phyloP scores from a whole-genome alignment of 768 basidiomycete species.

The Calocera cornea region DNA sequence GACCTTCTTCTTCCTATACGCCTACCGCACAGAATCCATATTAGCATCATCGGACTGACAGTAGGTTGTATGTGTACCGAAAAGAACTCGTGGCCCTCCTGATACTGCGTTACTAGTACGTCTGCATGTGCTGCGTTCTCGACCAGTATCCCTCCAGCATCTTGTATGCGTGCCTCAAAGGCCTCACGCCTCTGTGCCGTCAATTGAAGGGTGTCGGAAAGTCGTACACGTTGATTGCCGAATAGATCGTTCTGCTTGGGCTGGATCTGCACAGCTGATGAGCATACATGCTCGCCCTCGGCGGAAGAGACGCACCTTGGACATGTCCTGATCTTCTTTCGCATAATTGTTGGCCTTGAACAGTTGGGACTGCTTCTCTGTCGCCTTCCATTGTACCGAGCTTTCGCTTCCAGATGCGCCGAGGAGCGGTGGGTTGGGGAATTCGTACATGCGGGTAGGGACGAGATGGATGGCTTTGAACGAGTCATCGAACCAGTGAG shows the following conservation, averaged over 20 bases:
- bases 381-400: conserved; percentile 5
- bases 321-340: conserved; percentile 22
- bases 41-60: not conserved
- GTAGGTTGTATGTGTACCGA: conserved; percentile 30
- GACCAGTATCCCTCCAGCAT: conserved; percentile 46
- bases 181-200: conserved; percentile 35
- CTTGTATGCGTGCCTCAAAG: conserved; percentile 44
- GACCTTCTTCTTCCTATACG: conserved; percentile 40
- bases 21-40: conserved; percentile 31
- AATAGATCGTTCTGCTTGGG: conserved; percentile 34
- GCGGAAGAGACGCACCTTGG: not conserved
- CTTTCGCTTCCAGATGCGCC: conserved; percentile 15
- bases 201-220: conserved; percentile 48
- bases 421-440: conserved; percentile 53
- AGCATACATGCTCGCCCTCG: not conserved
- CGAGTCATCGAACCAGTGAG: conserved; percentile 83
- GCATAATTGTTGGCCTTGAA: conserved; percentile 24
- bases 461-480: conserved; percentile 18
- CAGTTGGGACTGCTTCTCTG: conserved; percentile 20
- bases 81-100: conserved; percentile 57
- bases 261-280: not conserved
- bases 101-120: conserved; percentile 54
- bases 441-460: conserved; percentile 20
- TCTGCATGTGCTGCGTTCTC: conserved; percentile 41
- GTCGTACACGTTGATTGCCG: conserved; percentile 43